Evolutionary conservation across 2,329 filamentous ascomycete genomes (phyloP).

Genomic region (Ceratocystis papillata): DNA sequence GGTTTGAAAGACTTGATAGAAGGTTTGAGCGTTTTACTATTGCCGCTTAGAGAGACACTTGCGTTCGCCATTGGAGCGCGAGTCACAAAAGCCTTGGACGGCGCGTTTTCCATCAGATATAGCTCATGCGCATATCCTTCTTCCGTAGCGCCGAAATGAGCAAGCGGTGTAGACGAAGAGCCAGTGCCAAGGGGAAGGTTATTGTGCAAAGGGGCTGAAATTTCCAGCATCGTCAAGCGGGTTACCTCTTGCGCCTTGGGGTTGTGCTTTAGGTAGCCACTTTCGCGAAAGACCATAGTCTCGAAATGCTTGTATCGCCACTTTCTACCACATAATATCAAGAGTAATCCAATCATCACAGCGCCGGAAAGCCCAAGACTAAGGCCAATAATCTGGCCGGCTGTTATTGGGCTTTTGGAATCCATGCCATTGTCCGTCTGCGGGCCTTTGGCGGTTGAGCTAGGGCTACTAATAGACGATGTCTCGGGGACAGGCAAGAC

Average conservation of each 20-base stretch:
- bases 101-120: constrained; percentile 25
- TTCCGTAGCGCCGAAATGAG: constrained; percentile 22
- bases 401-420: constrained; percentile 28
- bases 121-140: constrained; percentile 18
- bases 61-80: neutral
- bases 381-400: constrained; percentile 47
- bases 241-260: constrained; percentile 31
- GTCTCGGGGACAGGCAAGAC: constrained; percentile 1
- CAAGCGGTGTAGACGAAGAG: constrained; percentile 11
- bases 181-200: constrained; percentile 7
- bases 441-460: constrained; percentile 24
- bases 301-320: constrained; percentile 35
- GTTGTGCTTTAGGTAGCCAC: constrained; percentile 27
- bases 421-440: constrained; percentile 20
- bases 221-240: constrained; percentile 31
- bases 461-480: constrained; percentile 21
- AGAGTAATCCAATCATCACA: constrained; percentile 38
- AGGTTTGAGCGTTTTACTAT: neutral
- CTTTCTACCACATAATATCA: constrained; percentile 38
- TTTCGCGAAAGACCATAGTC: constrained; percentile 32
- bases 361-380: constrained; percentile 44
- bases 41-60: neutral
- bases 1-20: neutral
- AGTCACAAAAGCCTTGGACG: constrained; percentile 25
- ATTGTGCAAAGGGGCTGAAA: constrained; percentile 35